Evolutionary conservation across 306 rosid genomes (phyloP).

Genomic region (Trichosanthes truncata): DNA sequence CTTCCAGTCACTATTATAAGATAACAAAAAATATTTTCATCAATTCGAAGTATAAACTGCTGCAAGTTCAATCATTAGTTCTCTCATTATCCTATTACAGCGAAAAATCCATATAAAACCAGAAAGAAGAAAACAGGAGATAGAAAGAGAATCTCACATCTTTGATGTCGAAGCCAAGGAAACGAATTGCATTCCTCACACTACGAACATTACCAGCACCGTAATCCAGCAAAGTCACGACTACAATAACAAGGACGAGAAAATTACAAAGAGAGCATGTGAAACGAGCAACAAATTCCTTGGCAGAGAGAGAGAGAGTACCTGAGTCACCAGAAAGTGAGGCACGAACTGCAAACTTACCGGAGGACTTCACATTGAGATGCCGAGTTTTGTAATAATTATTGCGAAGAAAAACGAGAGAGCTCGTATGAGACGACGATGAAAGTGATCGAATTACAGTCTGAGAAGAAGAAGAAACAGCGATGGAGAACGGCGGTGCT

Average conservation of each 20-base stretch:
- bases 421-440: constrained; percentile 35
- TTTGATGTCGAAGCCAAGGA: constrained; percentile 76
- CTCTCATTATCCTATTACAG: not conserved
- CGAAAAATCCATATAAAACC: not conserved
- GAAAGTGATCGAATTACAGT: constrained; percentile 14
- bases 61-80: not conserved
- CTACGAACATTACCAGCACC: constrained; percentile 97
- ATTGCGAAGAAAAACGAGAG: constrained; percentile 34
- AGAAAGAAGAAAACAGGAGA: not conserved
- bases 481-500: constrained; percentile 43
- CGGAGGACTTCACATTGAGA: constrained; percentile 21
- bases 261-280: not conserved
- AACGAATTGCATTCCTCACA: constrained; percentile 70
- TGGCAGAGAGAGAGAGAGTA: constrained; percentile 15
- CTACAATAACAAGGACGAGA: constrained; percentile 16
- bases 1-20: not conserved
- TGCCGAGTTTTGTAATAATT: constrained; percentile 6
- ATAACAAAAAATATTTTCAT: not conserved
- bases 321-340: constrained; percentile 57
- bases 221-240: constrained; percentile 82
- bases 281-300: not conserved
- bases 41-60: not conserved
- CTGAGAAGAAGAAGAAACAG: constrained; percentile 10
- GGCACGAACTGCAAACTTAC: constrained; percentile 55
- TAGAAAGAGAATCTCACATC: constrained; percentile 36